phyloP scores from a whole-genome alignment of 371 early-diverging fungal genomes.

The Phascolomyces articulosus region DNA sequence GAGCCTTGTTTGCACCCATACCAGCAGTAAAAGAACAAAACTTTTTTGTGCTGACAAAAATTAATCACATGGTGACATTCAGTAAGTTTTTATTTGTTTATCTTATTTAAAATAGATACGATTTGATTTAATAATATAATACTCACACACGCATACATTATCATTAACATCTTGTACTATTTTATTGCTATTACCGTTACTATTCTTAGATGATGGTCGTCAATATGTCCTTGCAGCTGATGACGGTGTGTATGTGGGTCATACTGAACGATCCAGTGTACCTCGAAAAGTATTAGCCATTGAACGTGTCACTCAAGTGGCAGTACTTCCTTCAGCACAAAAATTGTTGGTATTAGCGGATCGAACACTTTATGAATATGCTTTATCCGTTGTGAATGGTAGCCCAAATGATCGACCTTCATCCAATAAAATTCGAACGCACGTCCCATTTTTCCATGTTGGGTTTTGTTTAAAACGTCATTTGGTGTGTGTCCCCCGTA shows the following conservation, averaged over 20 bases:
- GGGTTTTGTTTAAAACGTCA: constrained; percentile 31
- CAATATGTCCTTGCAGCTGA: constrained; percentile 43
- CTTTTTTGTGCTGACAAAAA: constrained; percentile 23
- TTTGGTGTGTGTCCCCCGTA: constrained; percentile 40
- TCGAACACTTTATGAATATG: constrained; percentile 40
- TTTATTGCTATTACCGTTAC: too few species aligned
- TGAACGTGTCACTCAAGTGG: constrained; percentile 37
- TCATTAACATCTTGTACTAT: too few species aligned
- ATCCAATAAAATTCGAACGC: constrained; percentile 1
- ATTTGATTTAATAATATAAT: too few species aligned
- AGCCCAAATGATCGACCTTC: constrained; percentile 21
- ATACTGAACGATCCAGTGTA: constrained; percentile 23
- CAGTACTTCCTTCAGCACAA: constrained; percentile 39
- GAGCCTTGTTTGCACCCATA: constrained; percentile 62
- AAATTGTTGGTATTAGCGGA: constrained; percentile 43
- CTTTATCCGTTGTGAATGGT: constrained; percentile 34
- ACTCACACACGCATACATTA: too few species aligned
- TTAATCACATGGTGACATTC: constrained; percentile 42
- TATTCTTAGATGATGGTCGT: constrained; percentile 34
- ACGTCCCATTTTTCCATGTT: constrained; percentile 44
- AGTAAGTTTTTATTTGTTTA: constrained; percentile 28
- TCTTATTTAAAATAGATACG: too few species aligned
- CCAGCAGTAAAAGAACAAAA: constrained; percentile 26
- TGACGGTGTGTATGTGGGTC: constrained; percentile 48
- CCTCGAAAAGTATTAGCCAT: constrained; percentile 38